Evolutionary conservation across 176 grass and related monocot species (phyloP).

Genomic region (Cocos nucifera): DNA sequence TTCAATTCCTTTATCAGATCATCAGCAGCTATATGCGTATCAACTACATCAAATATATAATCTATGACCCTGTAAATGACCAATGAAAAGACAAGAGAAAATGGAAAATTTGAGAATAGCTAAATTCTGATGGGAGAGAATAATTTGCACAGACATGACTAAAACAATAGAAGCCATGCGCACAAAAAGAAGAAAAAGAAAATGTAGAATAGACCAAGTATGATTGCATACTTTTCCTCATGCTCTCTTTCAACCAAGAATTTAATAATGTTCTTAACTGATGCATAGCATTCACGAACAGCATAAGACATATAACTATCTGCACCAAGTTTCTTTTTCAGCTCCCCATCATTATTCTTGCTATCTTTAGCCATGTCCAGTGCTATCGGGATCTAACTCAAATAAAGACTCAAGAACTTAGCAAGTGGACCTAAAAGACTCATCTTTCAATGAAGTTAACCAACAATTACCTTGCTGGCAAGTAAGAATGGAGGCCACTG

Average conservation of each 20-base stretch:
- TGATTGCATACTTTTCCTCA: slow-evolving; percentile 48
- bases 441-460: background rate
- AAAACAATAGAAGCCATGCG: too few species aligned
- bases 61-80: slow-evolving; percentile 58
- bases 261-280: slow-evolving; percentile 69
- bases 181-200: background rate
- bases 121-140: too few species aligned
- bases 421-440: slow-evolving; percentile 1
- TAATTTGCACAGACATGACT: too few species aligned
- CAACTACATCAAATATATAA: slow-evolving; percentile 56
- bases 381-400: slow-evolving; percentile 70
- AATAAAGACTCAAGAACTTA: background rate
- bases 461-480: slow-evolving; percentile 67
- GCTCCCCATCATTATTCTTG: slow-evolving; percentile 53
- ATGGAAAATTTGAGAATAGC: background rate
- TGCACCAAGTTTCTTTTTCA: slow-evolving; percentile 57
- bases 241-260: slow-evolving; percentile 49
- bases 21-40: slow-evolving; percentile 33
- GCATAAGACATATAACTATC: slow-evolving; percentile 83
- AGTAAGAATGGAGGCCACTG: slow-evolving; percentile 98
- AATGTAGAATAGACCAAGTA: background rate
- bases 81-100: slow-evolving; percentile 13
- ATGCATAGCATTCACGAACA: slow-evolving; percentile 76
- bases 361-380: slow-evolving; percentile 94
- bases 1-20: slow-evolving; percentile 57